Evolutionary conservation across 306 rosid species (phyloP).

Genomic region (Vicia villosa): DNA sequence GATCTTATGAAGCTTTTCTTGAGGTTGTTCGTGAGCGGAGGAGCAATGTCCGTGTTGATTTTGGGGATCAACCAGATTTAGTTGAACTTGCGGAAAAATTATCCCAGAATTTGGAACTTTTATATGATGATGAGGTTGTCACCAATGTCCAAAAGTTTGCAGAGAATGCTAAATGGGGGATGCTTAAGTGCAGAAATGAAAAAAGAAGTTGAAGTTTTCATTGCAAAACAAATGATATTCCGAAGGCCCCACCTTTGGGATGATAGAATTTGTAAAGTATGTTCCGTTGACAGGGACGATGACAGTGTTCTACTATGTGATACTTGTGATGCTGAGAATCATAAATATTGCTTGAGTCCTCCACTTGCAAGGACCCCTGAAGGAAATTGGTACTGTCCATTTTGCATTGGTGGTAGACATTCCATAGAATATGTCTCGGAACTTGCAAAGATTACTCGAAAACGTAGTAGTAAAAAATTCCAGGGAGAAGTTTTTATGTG

Average conservation of each 20-base stretch:
- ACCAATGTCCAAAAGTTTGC: conserved; percentile 55
- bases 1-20: conserved; percentile 82
- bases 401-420: conserved; percentile 71
- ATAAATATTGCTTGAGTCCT: conserved; percentile 97
- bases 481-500: conserved; percentile 88
- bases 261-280: conserved; percentile 98
- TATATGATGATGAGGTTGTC: conserved; percentile 80
- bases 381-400: conserved; percentile 99
- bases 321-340: conserved; percentile 98
- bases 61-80: conserved; percentile 85
- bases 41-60: conserved; percentile 81
- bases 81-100: conserved; percentile 82
- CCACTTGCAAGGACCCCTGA: conserved; percentile 98
- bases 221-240: conserved; percentile 68
- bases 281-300: conserved; percentile 97
- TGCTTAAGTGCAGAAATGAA: conserved; percentile 60
- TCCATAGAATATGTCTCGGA: conserved; percentile 57
- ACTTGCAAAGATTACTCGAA: conserved; percentile 43
- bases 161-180: conserved; percentile 65
- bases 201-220: conserved; percentile 66
- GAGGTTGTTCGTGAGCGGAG: conserved; percentile 95
- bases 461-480: conserved; percentile 57
- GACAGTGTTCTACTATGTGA: conserved; percentile 96
- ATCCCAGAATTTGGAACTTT: conserved; percentile 68
- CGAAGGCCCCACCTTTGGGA: conserved; percentile 99